Percentiles rank a stretch among this genome's conserved stretches.
phyloP scores from a whole-genome alignment of 768 basidiomycete genomes.

The Leucosporidium creatinivorum region DNA sequence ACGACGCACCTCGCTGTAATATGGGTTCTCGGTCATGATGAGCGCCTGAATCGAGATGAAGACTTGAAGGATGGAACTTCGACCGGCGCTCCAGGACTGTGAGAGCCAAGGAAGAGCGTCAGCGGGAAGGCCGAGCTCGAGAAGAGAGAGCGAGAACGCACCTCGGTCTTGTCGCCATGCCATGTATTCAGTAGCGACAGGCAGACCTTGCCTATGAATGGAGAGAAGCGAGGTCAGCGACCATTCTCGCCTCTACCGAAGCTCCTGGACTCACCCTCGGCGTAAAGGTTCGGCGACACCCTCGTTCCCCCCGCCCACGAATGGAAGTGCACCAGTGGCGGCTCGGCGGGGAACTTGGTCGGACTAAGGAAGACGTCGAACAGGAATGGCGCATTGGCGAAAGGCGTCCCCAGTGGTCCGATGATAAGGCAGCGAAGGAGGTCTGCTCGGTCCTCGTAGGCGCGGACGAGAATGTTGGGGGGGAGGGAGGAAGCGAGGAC shows the following conservation, averaged over 20 bases:
- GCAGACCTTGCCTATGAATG: conserved; percentile 49
- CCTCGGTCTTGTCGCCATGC: conserved; percentile 58
- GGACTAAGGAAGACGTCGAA: conserved; percentile 86
- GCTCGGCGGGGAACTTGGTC: conserved; percentile 48
- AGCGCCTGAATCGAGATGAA: conserved; percentile 90
- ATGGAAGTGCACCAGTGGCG: conserved; percentile 79
- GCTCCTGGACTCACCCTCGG: conserved; percentile 55
- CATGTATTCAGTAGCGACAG: conserved; percentile 45
- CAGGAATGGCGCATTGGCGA: conserved; percentile 86
- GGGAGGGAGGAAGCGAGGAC: conserved; percentile 50
- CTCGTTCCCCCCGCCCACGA: conserved; percentile 62
- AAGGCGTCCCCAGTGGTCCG: conserved; percentile 90
- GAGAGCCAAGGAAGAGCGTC: conserved; percentile 43
- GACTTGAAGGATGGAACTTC: conserved; percentile 82
- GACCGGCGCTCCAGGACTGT: conserved; percentile 76
- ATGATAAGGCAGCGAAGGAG: conserved; percentile 80
- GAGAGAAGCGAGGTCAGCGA: not conserved
- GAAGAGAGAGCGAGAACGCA: not conserved
- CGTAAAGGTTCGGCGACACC: conserved; percentile 61
- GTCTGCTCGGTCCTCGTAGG: conserved; percentile 83
- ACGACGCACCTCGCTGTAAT: conserved; percentile 42
- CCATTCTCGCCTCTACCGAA: not conserved
- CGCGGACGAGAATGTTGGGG: conserved; percentile 70
- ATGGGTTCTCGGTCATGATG: conserved; percentile 88
- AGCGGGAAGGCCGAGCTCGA: not conserved